Conservation (phyloP, 306 rosid genomes). For the Cucumis hystrix region DNA sequence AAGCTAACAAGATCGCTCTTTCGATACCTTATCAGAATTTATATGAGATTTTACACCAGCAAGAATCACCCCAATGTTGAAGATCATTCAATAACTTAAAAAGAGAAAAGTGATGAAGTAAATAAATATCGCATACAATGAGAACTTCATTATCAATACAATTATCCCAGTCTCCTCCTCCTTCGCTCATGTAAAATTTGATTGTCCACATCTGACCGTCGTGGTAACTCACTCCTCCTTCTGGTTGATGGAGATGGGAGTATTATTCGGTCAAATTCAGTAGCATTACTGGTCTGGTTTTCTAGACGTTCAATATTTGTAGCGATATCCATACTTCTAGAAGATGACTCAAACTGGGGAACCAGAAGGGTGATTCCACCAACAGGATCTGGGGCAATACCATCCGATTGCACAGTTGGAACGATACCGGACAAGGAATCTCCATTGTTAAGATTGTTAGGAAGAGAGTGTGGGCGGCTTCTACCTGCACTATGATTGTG, state of each 20-base stretch:
- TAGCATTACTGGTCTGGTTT: constrained; percentile 16
- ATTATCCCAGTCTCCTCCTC: constrained; percentile 51
- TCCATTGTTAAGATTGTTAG: constrained; percentile 8
- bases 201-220: constrained; percentile 13
- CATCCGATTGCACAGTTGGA: constrained; percentile 24
- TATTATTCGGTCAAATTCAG: constrained; percentile 11
- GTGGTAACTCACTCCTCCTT: constrained; percentile 21
- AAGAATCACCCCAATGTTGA: background rate
- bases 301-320: constrained; percentile 3
- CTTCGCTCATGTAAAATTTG: constrained; percentile 26
- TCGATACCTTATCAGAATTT: background rate
- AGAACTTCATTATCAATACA: constrained; percentile 8
- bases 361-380: constrained; percentile 21
- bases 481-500: constrained; percentile 14
- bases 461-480: constrained; percentile 12
- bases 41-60: background rate
- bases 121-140: background rate
- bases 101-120: background rate
- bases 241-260: constrained; percentile 28
- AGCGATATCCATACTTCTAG: constrained; percentile 12
- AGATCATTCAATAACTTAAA: background rate
- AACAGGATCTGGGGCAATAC: constrained; percentile 18
- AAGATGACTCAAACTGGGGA: constrained; percentile 21
- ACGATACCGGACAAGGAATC: constrained; percentile 18
- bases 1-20: background rate